Evolutionary conservation across 208 protist species (phyloP), one percentile per base, ranked within the genome.

Genomic region (Crithidia mellificae): DNA sequence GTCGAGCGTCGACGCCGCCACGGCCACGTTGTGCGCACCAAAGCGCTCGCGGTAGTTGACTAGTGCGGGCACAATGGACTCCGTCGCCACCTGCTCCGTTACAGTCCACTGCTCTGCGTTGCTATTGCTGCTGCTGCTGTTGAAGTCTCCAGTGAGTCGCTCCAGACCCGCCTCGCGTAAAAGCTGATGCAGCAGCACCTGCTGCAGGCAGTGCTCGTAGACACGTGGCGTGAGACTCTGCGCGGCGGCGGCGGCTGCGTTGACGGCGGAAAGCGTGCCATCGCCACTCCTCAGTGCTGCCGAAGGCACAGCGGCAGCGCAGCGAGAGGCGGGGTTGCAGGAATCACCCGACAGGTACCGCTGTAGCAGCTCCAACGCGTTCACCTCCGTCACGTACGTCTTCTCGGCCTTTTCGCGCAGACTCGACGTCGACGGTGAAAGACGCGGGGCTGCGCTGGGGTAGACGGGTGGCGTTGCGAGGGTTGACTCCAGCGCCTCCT

Each of bases 171-270:
- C 59, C 27, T 76, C 70, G 19, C 39, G 57, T 49, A 76, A 36
- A 2, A 76, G 46, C 39, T 76, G 70, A 15, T 61, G 34, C 39
- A 76, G 50, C 5, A 76, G 29, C 34, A 66, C 70, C 41, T 76
- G 70, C 63, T 76, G 70, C 6, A 76, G 62, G 9, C 53, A 27
- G 32, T 76, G 70, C 50, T 76, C 70, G 63, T 76, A 70, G 34
- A 76, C 64, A 30, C 62, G 70, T 25, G 70, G 63, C 24, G 38
- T 61, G 22, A 76, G 63, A 34, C 22, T 53, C 32, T 64, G 62
- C 6, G 50, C 62, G 12, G 70, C 63, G 29, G 70, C 70, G 9
- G 47, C 17, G 32, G 59, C 41, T 9, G 70, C 51, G 63, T 47
- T 56, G 70, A 46, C 54, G 44, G 30, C 54, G 43, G 57, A 41